Evolutionary conservation across 2,329 filamentous ascomycete genomes (phyloP).

Genomic region (Microdochium trichocladiopsis): DNA sequence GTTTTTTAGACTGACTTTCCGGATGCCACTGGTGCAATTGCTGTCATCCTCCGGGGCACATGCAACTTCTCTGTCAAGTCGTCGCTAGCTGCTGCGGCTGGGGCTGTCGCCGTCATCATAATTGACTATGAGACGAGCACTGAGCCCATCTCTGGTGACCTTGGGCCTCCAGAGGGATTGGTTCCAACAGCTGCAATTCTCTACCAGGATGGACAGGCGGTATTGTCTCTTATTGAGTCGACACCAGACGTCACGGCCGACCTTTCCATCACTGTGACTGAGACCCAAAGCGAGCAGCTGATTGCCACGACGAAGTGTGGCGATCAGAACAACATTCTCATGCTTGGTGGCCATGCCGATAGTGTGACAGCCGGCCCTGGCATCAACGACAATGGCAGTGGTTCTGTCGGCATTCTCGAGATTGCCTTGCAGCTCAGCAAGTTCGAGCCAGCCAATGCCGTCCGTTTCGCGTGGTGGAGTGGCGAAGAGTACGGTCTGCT

Average conservation of each 20-base stretch:
- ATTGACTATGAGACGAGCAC: not conserved
- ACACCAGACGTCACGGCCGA: not conserved
- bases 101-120: not conserved
- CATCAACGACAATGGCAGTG: not conserved
- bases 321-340: not conserved
- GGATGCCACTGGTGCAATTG: not conserved
- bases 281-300: not conserved
- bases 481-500: not conserved
- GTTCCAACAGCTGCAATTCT: not conserved
- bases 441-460: not conserved
- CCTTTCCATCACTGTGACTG: not conserved
- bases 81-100: not conserved
- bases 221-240: not conserved
- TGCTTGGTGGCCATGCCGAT: not conserved
- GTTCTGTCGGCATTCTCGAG: not conserved
- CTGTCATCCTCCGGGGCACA: not conserved
- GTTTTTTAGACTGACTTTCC: not conserved
- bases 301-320: not conserved
- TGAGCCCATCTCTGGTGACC: not conserved
- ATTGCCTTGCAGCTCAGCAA: not conserved
- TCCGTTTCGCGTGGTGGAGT: not conserved
- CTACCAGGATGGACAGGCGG: not conserved
- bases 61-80: not conserved
- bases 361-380: not conserved
- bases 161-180: not conserved